Percentiles rank a stretch among this genome's conserved stretches.
These are phyloP conservation scores for Thraustochytrium sp. DNA, from an alignment of 352 stramenopile species.

Conservation along the genomic window DNA sequence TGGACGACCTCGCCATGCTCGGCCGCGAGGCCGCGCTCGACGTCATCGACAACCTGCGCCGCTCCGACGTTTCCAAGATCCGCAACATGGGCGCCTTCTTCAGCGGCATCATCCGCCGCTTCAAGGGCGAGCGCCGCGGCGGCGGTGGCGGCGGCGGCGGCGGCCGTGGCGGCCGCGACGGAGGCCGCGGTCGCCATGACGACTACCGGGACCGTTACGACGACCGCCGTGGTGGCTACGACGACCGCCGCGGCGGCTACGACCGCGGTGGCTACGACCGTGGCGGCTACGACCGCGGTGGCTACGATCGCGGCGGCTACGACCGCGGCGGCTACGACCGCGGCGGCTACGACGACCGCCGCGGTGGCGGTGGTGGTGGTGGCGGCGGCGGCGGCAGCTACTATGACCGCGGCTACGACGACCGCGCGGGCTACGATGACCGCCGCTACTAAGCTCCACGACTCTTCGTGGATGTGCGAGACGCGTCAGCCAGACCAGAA, in stretches of 20 bases:
- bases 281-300: background rate
- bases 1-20: background rate
- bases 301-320: background rate
- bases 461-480: background rate
- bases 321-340: background rate
- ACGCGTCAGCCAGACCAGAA: background rate
- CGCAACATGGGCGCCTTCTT: conserved; percentile 37
- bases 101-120: conserved; percentile 18
- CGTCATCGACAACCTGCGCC: conserved; percentile 3
- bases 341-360: conserved; percentile 7
- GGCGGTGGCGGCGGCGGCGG: background rate
- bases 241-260: background rate
- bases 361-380: background rate
- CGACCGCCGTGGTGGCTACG: background rate
- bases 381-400: background rate
- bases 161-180: background rate
- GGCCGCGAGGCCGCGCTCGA: background rate
- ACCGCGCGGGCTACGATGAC: background rate
- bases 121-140: conserved; percentile 21
- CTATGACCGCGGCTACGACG: background rate
- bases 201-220: background rate
- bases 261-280: background rate
- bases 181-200: too few relatives aligned
- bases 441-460: background rate
- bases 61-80: conserved; percentile 6